Evolutionary conservation across 2,329 filamentous ascomycete genomes (phyloP), one percentile per base, ranked within the genome.

Genomic region (Pseudogymnoascus sp.): DNA sequence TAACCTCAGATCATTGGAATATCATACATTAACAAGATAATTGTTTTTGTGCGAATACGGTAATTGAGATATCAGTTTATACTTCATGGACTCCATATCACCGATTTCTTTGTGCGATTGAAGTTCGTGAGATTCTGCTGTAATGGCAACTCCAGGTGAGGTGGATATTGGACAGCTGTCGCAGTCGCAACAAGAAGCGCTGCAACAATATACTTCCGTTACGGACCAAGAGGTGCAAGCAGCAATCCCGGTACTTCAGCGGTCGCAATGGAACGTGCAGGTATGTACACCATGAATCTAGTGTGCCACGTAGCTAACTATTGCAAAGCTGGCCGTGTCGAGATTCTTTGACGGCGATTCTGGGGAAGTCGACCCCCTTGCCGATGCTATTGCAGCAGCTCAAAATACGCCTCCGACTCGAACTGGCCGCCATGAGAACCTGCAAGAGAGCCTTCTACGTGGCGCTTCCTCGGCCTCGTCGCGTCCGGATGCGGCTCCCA

Each of bases 191-290:
- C 90, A 90, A 72, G 82, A 86, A 58, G 88, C 90, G 52, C 82
- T 99, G 23, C 86, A 95, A 67, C 92, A 95, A 69, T 96, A 91
- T 73, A 90, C 86, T 13, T 82, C 88, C 58, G 88, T 99, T 57
- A 97, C 94, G 23, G 85, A 92, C 67, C 91, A 96, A 73, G 86
- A 90, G 19, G 73, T 84, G 45, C 79, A 83, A 41, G 84, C 89
- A 61, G 91, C 94, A 1, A 78, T 96, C 56, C 84, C 89, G 1
- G 73, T 99, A 3, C 78, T 99, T 1, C 82, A 86, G 66, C 80
- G 91, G 63, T 96, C 91, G 60, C 87, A 97, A 78, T 99, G 94
- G 94, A 99, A 97, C 70, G 88, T 96, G 0, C 89, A 92, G 78
- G 89, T 91, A 73, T 35, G 74, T 62, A 13, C 18, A 10, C 21